Percentiles rank a stretch among this genome's conserved stretches.
Evolutionary conservation across 495 filamentous ascomycete species (phyloP).

Genomic region (Aspergillus saccharolyticus): DNA sequence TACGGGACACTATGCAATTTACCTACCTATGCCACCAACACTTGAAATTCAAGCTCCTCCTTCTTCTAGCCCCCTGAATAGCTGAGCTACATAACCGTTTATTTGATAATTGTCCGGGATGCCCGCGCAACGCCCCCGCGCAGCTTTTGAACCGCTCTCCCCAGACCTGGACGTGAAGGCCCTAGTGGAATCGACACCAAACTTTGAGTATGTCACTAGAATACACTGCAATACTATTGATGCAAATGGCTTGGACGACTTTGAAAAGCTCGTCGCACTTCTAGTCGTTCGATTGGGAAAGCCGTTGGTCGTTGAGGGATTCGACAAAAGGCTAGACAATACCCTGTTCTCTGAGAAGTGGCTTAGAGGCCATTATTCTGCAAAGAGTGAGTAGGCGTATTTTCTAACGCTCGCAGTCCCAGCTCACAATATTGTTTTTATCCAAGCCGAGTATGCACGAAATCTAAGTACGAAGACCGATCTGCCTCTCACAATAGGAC

Average conservation of each 20-base stretch:
- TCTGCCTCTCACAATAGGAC: constrained; percentile 73
- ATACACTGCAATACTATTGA: constrained; percentile 71
- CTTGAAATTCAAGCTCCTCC: neutral
- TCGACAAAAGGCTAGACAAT: constrained; percentile 59
- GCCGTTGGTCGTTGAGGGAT: constrained; percentile 85
- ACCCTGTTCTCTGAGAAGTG: constrained; percentile 74
- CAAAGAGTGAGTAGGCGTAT: constrained; percentile 53
- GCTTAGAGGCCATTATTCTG: constrained; percentile 66
- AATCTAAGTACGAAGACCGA: constrained; percentile 64
- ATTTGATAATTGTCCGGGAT: constrained; percentile 37
- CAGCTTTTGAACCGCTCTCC: constrained; percentile 75
- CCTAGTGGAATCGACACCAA: constrained; percentile 70
- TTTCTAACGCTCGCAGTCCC: neutral
- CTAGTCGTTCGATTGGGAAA: constrained; percentile 80
- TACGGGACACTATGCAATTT: neutral
- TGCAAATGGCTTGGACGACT: constrained; percentile 61
- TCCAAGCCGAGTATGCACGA: constrained; percentile 61
- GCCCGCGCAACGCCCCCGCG: constrained; percentile 62
- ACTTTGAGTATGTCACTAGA: constrained; percentile 75
- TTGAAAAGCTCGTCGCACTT: constrained; percentile 72
- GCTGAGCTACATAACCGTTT: neutral
- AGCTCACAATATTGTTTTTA: neutral
- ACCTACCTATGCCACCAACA: neutral
- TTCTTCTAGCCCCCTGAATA: neutral
- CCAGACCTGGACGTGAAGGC: constrained; percentile 71